Conservation (phyloP, 108 stramenopile genomes). For the Epipyxis sp. region DNA sequence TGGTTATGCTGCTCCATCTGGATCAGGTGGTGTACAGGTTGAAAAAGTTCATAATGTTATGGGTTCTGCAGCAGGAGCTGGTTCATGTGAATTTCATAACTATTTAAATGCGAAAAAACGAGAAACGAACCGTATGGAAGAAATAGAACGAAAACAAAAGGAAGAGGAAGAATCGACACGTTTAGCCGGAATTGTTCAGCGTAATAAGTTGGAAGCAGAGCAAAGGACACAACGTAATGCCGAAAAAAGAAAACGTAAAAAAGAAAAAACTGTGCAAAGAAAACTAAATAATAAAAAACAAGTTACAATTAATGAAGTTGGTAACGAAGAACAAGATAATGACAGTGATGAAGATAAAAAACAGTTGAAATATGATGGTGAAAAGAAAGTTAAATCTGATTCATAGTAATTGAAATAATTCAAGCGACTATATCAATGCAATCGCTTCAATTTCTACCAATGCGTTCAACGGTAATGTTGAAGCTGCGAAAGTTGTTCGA, state of each 20-base stretch:
- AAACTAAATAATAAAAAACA: no score
- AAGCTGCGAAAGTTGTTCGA: not conserved
- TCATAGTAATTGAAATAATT: no score
- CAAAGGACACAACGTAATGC: slow-evolving; percentile 1
- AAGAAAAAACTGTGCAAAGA: not conserved
- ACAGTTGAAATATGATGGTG: no score
- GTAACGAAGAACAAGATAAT: no score
- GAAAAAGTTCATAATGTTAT: not conserved
- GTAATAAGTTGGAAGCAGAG: slow-evolving; percentile 9
- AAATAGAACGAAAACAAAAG: not conserved
- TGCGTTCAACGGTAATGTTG: not conserved
- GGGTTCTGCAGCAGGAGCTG: slow-evolving; percentile 15
- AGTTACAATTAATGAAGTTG: no score
- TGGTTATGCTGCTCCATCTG: not conserved
- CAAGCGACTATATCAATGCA: not conserved
- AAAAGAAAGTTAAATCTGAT: no score
- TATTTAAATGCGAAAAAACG: slow-evolving; percentile 1
- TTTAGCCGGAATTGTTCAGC: not conserved
- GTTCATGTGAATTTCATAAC: slow-evolving; percentile 6
- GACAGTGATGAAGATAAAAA: no score
- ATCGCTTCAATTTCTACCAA: slow-evolving; percentile 10
- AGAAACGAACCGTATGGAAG: slow-evolving; percentile 13
- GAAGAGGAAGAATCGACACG: slow-evolving; percentile 3
- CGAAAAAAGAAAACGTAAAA: not conserved
- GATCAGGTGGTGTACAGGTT: not conserved